A percentile compares a stretch with the other conserved stretches of the same genome.
These are phyloP conservation scores for Colletotrichum zoysiae DNA, from an alignment of 2,329 filamentous ascomycete species.

Conservation along the genomic window DNA sequence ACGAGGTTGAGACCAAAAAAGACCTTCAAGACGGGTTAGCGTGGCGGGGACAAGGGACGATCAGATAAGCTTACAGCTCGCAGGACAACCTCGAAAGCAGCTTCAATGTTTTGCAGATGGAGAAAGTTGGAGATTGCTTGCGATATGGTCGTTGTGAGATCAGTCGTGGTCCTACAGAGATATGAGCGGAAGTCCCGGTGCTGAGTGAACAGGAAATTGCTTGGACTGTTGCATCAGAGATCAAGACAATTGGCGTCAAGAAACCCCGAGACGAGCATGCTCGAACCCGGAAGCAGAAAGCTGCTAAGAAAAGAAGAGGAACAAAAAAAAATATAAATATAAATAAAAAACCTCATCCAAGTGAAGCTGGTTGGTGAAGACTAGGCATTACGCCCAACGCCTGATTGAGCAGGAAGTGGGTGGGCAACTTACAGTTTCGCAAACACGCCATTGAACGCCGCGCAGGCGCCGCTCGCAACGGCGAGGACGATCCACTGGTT, in stretches of 20 bases:
- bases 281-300: not conserved
- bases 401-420: slow-evolving; percentile 9
- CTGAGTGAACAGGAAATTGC: not conserved
- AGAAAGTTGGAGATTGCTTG: slow-evolving; percentile 58
- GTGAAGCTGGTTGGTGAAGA: not conserved
- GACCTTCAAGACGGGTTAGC: slow-evolving; percentile 57
- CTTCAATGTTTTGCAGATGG: slow-evolving; percentile 56
- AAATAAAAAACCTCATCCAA: not conserved
- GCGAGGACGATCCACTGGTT: slow-evolving; percentile 77
- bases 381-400: slow-evolving; percentile 14
- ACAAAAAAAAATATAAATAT: not conserved
- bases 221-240: not conserved
- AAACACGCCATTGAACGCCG: slow-evolving; percentile 85
- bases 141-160: slow-evolving; percentile 64
- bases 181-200: slow-evolving; percentile 30
- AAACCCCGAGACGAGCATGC: not conserved
- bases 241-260: not conserved
- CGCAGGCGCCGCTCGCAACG: slow-evolving; percentile 80
- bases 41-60: not conserved
- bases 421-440: slow-evolving; percentile 76
- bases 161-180: slow-evolving; percentile 64
- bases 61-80: slow-evolving; percentile 58
- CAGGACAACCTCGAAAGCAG: slow-evolving; percentile 61
- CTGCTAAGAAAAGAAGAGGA: not conserved
- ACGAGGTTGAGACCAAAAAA: slow-evolving; percentile 82